Base-by-base conservation (phyloP, 352 stramenopile genomes). In the Phytophthora syringae region DNA sequence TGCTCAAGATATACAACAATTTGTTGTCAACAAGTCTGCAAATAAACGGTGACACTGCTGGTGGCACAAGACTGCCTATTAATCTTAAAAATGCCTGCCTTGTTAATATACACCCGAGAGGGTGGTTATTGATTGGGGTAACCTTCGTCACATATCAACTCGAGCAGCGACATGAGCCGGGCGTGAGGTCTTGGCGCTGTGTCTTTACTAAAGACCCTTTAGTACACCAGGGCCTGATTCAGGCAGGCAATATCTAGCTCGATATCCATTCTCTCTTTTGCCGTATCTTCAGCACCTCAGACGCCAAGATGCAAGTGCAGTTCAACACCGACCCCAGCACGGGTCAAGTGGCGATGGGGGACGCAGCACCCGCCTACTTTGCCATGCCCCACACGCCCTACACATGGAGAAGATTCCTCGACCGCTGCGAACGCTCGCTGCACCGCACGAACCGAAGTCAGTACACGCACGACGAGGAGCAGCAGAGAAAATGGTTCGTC, bases 361-460 rank as follows among this genome's bases (percentile, higher is more conserved):
- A 16, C n/a, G 39, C 52, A 21, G 39, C 39, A n/a, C 52, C 27
- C 40, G 28, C 55, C 5, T 63, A 63, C 30, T 47, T 45, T 25
- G 34, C 32, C n/a, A 15, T 56, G 16, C 55, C 55, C n/a, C 39
- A 21, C 15, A 57, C 56, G 13, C 45, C 24, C 3, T 64, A 57
- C 24, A 50, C 44, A 22, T 52, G 37, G 37, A n/a, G 7, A 43
- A 28, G 43, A 13, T 63, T 67, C 24, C 25, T 67, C 4, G 59
- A 61, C 22, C 51, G 39, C 18, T 67, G 60, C n/a, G 51, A 67
- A 20, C 52, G 60, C 34, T 67, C 60, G 22, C 36, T 59, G 36
- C 52, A 59, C 36, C 52, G 30, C 52, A 59, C 52, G 10, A 59
- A 59, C 36, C 52, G 52, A 40, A 50, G 52, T 20, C 52, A 59